Evolutionary conservation across 2,329 filamentous ascomycete genomes (phyloP).

Genomic region (Camptophora hylomeconis): DNA sequence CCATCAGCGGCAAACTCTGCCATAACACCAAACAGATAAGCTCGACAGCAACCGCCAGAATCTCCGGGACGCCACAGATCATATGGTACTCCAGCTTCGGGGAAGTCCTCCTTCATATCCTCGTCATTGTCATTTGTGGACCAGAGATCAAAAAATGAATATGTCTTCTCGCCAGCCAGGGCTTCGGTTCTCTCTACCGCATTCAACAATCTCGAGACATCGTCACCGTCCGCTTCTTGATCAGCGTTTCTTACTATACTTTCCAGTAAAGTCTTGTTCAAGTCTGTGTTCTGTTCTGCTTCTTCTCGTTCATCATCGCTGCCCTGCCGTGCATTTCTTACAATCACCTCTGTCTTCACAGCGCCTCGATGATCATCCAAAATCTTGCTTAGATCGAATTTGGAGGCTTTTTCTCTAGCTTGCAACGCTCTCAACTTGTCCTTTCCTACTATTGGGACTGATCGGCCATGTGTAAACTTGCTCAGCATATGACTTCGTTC

Average conservation of each 20-base stretch:
- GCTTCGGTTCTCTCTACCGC: constrained; percentile 51
- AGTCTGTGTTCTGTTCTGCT: constrained; percentile 7
- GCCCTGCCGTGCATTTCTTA: constrained; percentile 27
- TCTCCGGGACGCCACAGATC: constrained; percentile 22
- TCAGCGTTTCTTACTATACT: constrained; percentile 26
- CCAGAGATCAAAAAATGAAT: constrained; percentile 41
- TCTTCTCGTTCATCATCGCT: constrained; percentile 21
- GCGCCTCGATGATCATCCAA: constrained; percentile 47
- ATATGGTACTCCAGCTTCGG: constrained; percentile 20
- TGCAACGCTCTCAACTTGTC: constrained; percentile 14
- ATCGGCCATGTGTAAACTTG: constrained; percentile 10
- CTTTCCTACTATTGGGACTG: constrained; percentile 11
- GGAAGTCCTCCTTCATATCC: constrained; percentile 22
- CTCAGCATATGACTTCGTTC: constrained; percentile 11
- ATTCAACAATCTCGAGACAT: constrained; percentile 36
- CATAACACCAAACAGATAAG: constrained; percentile 50
- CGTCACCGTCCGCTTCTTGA: constrained; percentile 24
- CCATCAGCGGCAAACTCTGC: constrained; percentile 38
- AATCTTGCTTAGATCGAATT: constrained; percentile 25
- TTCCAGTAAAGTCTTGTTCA: constrained; percentile 29
- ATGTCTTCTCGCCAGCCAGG: constrained; percentile 38
- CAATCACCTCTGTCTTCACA: constrained; percentile 43
- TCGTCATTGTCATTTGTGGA: constrained; percentile 14
- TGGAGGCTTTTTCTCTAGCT: constrained; percentile 10
- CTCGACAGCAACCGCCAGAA: constrained; percentile 41